Percentiles rank a stretch among this genome's conserved stretches.
Evolutionary conservation across 495 filamentous ascomycete genomes (phyloP).

Genomic region (Bathelium albidoporum): DNA sequence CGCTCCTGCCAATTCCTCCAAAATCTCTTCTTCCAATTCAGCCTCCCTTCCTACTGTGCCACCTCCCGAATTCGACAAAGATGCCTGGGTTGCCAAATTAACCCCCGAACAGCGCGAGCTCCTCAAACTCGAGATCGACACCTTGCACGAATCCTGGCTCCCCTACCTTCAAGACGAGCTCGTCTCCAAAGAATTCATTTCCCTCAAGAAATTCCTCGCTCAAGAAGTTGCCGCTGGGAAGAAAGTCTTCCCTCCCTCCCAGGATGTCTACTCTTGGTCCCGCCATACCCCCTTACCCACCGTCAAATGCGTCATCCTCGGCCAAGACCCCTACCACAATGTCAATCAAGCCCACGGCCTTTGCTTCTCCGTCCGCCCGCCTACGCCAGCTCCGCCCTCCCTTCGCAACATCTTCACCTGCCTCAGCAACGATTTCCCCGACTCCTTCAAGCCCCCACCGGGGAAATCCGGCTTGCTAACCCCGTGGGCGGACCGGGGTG

Average conservation of each 20-base stretch:
- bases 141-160: constrained; percentile 83
- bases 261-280: constrained; percentile 95
- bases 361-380: constrained; percentile 85
- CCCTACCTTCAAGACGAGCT: constrained; percentile 77
- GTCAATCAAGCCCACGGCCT: constrained; percentile 91
- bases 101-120: constrained; percentile 72
- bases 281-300: constrained; percentile 77
- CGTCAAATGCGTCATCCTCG: constrained; percentile 82
- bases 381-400: constrained; percentile 76
- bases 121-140: constrained; percentile 80
- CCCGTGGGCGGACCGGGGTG: constrained; percentile 86
- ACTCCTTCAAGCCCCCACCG: constrained; percentile 57
- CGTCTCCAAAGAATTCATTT: constrained; percentile 63
- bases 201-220: constrained; percentile 78
- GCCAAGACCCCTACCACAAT: constrained; percentile 97
- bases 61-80: constrained; percentile 65
- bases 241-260: constrained; percentile 71
- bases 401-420: constrained; percentile 84
- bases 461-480: constrained; percentile 70
- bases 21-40: constrained; percentile 30
- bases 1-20: constrained; percentile 27
- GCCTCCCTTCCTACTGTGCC: constrained; percentile 24
- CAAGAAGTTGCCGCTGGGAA: constrained; percentile 60
- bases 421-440: constrained; percentile 77
- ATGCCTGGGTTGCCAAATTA: constrained; percentile 69